Conservation (phyloP, 2,329 filamentous ascomycete genomes). For the Neurospora crassa region DNA sequence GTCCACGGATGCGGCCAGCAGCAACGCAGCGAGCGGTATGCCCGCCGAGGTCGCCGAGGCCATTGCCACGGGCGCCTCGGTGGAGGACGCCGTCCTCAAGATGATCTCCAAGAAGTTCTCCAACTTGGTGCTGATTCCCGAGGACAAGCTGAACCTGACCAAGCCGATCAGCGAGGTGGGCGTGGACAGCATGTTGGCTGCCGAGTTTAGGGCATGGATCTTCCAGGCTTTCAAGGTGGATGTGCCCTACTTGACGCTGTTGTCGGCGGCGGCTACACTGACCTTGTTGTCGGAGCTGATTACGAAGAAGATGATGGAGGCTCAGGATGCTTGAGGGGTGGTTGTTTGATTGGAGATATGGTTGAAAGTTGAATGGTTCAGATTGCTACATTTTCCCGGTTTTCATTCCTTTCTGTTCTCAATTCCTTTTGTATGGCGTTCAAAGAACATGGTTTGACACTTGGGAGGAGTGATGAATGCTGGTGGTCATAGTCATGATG, state of each 20-base stretch:
- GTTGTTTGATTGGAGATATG: neutral
- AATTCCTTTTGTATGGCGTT: neutral
- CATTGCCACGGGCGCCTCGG: neutral
- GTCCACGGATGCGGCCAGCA: neutral
- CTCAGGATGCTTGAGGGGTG: neutral
- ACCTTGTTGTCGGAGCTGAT: slow-evolving; percentile 9
- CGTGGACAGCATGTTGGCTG: slow-evolving; percentile 28
- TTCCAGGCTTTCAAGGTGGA: slow-evolving; percentile 28
- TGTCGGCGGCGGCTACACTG: slow-evolving; percentile 19
- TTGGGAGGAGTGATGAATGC: neutral
- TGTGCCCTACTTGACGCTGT: slow-evolving; percentile 29
- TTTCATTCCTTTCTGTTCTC: neutral
- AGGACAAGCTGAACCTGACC: neutral
- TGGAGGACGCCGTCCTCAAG: neutral
- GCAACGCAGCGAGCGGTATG: neutral
- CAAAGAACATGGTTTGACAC: neutral
- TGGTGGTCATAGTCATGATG: neutral
- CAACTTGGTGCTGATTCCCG: neutral
- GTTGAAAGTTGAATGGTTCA: neutral
- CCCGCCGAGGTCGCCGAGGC: neutral
- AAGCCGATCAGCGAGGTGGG: slow-evolving; percentile 22
- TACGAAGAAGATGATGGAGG: neutral
- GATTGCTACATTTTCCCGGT: neutral
- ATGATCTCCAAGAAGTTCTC: slow-evolving; percentile 1
- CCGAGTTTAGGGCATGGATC: slow-evolving; percentile 27